Percentiles rank a stretch among this genome's conserved stretches.
These are phyloP conservation scores for Polyporus arcularius DNA, from an alignment of 768 basidiomycete genomes.

Conservation along the genomic window DNA sequence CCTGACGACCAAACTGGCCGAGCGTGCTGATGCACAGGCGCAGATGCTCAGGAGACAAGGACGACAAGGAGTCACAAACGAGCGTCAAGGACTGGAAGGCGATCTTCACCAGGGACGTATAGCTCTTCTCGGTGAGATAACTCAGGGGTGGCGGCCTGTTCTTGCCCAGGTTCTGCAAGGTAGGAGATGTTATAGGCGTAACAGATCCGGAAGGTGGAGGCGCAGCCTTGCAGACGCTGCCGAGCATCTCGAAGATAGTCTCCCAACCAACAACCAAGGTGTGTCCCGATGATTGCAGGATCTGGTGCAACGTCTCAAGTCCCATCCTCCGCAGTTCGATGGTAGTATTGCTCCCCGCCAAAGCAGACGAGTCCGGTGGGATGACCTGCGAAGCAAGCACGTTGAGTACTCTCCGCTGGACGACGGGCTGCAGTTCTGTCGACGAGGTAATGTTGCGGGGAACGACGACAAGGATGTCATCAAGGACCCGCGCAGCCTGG, in stretches of 20 bases:
- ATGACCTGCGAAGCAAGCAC: constrained; percentile 83
- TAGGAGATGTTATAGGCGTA: neutral
- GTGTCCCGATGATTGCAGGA: constrained; percentile 89
- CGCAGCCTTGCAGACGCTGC: constrained; percentile 76
- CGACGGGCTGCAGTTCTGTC: constrained; percentile 63
- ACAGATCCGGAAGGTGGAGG: constrained; percentile 30
- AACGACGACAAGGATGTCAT: constrained; percentile 79
- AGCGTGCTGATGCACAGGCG: constrained; percentile 88
- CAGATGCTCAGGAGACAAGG: constrained; percentile 78
- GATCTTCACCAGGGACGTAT: constrained; percentile 79
- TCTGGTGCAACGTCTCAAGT: constrained; percentile 84
- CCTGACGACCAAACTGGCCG: constrained; percentile 88
- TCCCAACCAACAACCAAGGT: constrained; percentile 93
- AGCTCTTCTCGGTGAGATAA: constrained; percentile 65
- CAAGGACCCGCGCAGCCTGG: constrained; percentile 86
- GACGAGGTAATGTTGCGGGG: constrained; percentile 66
- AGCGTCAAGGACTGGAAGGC: constrained; percentile 93
- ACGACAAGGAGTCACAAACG: constrained; percentile 90
- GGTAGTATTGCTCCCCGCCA: constrained; percentile 47
- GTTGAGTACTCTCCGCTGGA: constrained; percentile 83
- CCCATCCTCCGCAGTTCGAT: constrained; percentile 89
- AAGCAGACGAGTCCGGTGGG: constrained; percentile 22
- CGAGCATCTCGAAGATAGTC: constrained; percentile 88
- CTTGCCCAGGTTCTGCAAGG: constrained; percentile 7
- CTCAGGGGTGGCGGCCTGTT: constrained; percentile 53